A percentile compares a stretch with the other conserved stretches of the same genome.
Evolutionary conservation across 1,139 yeast genomes (phyloP).

Genomic region (Sugiyamaella grinbergsii): DNA sequence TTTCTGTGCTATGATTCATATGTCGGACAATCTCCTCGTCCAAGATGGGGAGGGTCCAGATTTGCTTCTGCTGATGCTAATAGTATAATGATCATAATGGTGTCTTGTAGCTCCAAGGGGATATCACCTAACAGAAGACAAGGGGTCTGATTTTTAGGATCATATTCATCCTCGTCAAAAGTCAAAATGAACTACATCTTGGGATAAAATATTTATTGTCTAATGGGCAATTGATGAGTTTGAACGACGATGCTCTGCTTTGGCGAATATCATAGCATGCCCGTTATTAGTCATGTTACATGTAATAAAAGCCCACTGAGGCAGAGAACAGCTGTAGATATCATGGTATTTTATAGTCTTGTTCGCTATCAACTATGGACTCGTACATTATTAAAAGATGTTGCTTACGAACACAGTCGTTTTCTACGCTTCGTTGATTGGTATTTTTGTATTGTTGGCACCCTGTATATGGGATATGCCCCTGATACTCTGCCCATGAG

Average conservation of each 20-base stretch:
- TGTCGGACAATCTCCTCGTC: slow-evolving; percentile 52
- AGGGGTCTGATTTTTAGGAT: slow-evolving; percentile 48
- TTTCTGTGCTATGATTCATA: slow-evolving; percentile 47
- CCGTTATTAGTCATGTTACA: slow-evolving; percentile 56
- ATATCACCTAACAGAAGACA: slow-evolving; percentile 51
- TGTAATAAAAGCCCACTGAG: slow-evolving; percentile 54
- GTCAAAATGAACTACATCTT: slow-evolving; percentile 49
- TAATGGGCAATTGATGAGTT: slow-evolving; percentile 48
- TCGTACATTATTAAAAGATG: slow-evolving; percentile 50
- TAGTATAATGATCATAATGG: slow-evolving; percentile 52
- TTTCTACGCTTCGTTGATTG: slow-evolving; percentile 46
- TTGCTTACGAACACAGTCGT: slow-evolving; percentile 54
- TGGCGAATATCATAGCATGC: slow-evolving; percentile 49
- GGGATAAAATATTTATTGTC: slow-evolving; percentile 48
- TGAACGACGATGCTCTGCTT: slow-evolving; percentile 49
- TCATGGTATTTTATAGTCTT: slow-evolving; percentile 48
- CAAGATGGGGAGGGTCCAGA: slow-evolving; percentile 36
- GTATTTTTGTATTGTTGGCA: slow-evolving; percentile 50
- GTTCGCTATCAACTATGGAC: slow-evolving; percentile 41
- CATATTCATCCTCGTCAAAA: slow-evolving; percentile 51
- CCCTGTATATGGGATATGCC: slow-evolving; percentile 53
- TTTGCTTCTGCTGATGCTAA: slow-evolving; percentile 43
- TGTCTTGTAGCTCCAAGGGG: slow-evolving; percentile 45
- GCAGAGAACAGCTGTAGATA: slow-evolving; percentile 44
- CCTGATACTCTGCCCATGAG: slow-evolving; percentile 55